Percentiles rank a stretch among this genome's conserved stretches.
phyloP scores from a whole-genome alignment of 192 early-diverging fungal genomes.

The Kickxella alabastrina region DNA sequence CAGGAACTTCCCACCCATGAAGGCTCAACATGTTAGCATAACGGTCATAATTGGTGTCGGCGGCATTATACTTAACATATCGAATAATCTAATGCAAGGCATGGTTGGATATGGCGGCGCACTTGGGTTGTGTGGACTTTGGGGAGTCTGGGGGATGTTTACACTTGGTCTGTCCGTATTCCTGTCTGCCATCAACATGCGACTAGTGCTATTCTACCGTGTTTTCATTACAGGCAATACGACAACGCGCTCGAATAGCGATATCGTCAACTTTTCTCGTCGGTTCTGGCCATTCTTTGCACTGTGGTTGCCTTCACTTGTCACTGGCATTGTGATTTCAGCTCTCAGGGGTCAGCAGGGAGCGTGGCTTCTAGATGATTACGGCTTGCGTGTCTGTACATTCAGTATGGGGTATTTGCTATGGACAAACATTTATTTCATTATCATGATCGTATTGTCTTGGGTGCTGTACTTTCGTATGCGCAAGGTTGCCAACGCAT shows the following conservation, averaged over 20 bases:
- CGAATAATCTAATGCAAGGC: constrained; percentile 33
- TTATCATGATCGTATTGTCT: constrained; percentile 27
- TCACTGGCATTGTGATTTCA: constrained; percentile 24
- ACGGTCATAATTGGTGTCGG: constrained; percentile 25
- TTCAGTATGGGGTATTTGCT: constrained; percentile 33
- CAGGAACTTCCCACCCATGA: constrained; percentile 33
- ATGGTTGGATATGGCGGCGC: constrained; percentile 35
- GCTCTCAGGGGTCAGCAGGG: constrained; percentile 22
- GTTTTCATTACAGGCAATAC: constrained; percentile 41
- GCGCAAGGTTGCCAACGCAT: constrained; percentile 35
- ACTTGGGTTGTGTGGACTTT: constrained; percentile 27
- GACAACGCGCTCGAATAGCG: constrained; percentile 9
- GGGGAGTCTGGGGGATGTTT: constrained; percentile 32
- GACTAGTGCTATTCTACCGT: constrained; percentile 33
- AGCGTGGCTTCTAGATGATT: constrained; percentile 39
- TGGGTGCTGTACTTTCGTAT: constrained; percentile 35
- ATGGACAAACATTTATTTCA: constrained; percentile 35
- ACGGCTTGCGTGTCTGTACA: constrained; percentile 29
- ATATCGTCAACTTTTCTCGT: constrained; percentile 21
- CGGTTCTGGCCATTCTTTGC: constrained; percentile 39
- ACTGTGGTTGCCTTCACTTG: constrained; percentile 20
- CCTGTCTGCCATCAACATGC: constrained; percentile 31
- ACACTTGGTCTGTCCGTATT: constrained; percentile 27
- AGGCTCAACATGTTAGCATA: constrained; percentile 41
- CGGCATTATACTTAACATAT: constrained; percentile 32